Conservation (phyloP, 768 basidiomycete species). For the Omphalotus guepiniiformis region DNA sequence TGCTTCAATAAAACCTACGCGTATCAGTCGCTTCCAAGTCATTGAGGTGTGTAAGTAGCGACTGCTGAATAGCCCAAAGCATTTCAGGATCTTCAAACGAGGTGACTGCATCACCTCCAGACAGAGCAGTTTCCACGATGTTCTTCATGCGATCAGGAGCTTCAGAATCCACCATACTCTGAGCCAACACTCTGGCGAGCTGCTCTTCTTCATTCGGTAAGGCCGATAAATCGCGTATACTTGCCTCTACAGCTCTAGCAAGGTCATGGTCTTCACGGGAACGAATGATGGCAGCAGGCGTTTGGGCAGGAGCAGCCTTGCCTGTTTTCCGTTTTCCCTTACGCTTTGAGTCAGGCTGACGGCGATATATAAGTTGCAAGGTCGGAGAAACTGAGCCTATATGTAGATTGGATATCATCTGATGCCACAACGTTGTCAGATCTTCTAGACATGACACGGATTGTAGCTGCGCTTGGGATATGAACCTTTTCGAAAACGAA, state of each 20-base stretch:
- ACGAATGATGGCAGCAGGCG: neutral
- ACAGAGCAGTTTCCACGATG: conserved; percentile 14
- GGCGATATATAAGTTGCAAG: conserved; percentile 51
- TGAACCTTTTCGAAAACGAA: conserved; percentile 48
- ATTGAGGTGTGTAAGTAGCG: conserved; percentile 12
- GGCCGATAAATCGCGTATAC: conserved; percentile 26
- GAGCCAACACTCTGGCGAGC: neutral
- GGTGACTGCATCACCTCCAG: neutral
- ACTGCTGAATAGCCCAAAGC: conserved; percentile 27
- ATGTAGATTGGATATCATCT: conserved; percentile 23
- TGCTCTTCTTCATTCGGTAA: conserved; percentile 4
- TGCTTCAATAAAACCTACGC: no score
- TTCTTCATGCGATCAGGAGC: conserved; percentile 11
- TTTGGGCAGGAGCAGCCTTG: neutral
- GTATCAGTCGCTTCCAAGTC: no score
- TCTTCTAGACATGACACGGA: conserved; percentile 32
- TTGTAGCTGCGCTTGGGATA: conserved; percentile 25
- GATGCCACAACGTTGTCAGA: conserved; percentile 28
- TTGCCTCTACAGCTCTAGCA: conserved; percentile 43
- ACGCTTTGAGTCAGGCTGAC: conserved; percentile 23
- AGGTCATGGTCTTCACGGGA: conserved; percentile 38
- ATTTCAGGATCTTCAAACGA: conserved; percentile 17
- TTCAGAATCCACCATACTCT: neutral
- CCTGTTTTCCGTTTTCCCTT: conserved; percentile 16
- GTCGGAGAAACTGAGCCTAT: conserved; percentile 32